Base-by-base conservation (phyloP, 2,329 filamentous ascomycete species). In the Daldinia sp. region DNA sequence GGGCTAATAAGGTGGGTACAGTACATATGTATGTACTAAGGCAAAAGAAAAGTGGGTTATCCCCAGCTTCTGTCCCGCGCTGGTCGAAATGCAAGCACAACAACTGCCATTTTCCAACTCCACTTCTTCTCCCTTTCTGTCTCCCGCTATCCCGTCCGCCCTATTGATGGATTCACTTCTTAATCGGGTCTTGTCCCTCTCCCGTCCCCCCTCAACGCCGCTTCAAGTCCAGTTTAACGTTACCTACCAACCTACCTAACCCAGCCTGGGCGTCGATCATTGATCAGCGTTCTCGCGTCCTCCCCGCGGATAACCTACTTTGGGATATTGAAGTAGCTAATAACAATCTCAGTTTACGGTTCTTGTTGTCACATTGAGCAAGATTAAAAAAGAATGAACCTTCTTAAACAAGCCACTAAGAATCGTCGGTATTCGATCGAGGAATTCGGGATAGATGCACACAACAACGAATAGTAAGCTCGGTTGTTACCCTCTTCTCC, bases 391-490 rank as follows among this genome's bases (percentile, higher is more conserved):
- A 63, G 55, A 60, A 56, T 58, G 33, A 48, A 58, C 12, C 30
- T 42, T 62, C 46, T 57, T 30, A 59, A 65, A 15, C 61, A 35
- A 35, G 55, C 48, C 41, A 50, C 20, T 26, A 28, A 58, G 39
- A 58, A 53, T 56, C n/a, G 12, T 39, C 63, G 60, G 69, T 57
- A 69, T 37, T 50, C 57, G 59, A 53, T 58, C 58, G 35, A 62
- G 56, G 55, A 63, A 62, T 37, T 64, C 56, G 63, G 53, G 53
- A 62, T 58, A 30, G 28, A 54, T 62, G 58, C 42, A 26, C 63
- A 56, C 62, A 60, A 66, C 64, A 37, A 53, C 67, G 56, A 72
- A 67, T 48, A 72, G 67, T 72, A 72, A 72, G 69, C 69, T 69
- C 69, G 69, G 69, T 60, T 69, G 60, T 65, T 60, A 30, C 62